Conservation (phyloP, 306 rosid genomes). For the Quercus wislizeni region DNA sequence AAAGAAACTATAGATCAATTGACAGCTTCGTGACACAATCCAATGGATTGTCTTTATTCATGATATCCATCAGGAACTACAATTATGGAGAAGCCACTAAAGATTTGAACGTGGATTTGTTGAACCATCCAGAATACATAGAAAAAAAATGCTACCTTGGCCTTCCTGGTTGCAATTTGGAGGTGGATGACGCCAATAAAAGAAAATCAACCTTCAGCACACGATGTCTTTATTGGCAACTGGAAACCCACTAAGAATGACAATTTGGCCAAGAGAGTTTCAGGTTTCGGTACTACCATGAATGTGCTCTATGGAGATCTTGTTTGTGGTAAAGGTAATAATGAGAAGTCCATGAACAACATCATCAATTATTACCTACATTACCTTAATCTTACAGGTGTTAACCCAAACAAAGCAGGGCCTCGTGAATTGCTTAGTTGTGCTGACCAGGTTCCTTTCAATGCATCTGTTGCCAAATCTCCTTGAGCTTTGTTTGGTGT, state of each 20-base stretch:
- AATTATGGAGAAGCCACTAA: slow-evolving; percentile 79
- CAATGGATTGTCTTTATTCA: slow-evolving; percentile 10
- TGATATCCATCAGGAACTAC: slow-evolving; percentile 66
- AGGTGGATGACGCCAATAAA: slow-evolving; percentile 81
- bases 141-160: slow-evolving; percentile 93
- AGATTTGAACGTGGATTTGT: slow-evolving; percentile 64
- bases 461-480: slow-evolving; percentile 34
- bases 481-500: slow-evolving; percentile 22
- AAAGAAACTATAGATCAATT: no score
- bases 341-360: no score
- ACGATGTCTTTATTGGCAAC: slow-evolving; percentile 68
- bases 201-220: slow-evolving; percentile 79
- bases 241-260: slow-evolving; percentile 97
- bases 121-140: slow-evolving; percentile 81
- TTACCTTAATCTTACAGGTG: slow-evolving; percentile 74
- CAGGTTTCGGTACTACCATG: slow-evolving; percentile 93
- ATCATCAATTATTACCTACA: slow-evolving; percentile 40
- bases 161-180: slow-evolving; percentile 83
- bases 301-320: slow-evolving; percentile 77
- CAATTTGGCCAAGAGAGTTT: slow-evolving; percentile 55
- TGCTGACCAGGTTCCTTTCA: slow-evolving; percentile 68
- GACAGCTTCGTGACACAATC: neutral
- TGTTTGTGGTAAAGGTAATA: slow-evolving; percentile 44
- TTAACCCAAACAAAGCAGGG: slow-evolving; percentile 63
- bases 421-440: slow-evolving; percentile 56